Base-by-base conservation (phyloP, 1,284 basidiomycete species). In the Apiotrichum veenhuisii region DNA sequence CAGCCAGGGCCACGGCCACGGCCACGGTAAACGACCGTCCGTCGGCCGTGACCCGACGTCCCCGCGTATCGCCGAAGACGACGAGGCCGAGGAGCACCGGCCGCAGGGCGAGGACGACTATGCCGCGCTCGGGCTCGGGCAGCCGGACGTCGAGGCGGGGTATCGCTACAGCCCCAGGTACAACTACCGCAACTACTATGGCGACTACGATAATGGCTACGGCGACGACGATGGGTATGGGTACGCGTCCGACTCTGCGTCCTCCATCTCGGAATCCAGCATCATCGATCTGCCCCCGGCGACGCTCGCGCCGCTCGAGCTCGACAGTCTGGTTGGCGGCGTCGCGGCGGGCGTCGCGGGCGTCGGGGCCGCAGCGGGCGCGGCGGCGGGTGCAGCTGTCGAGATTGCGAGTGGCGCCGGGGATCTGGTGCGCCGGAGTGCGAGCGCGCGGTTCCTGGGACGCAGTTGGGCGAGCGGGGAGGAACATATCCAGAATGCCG, bases 211-310 rank as follows among this genome's bases (percentile, higher is more conserved):
- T 20, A 18, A 33, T 27, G 46, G 23, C 26, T 22, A 38, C 40
- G 36, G 26, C n/a, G 43, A 38, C 5, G 48, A 52, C 46, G 22
- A 34, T 30, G 22, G 42, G 37, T 41, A 37, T 36, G 51, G 53
- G 18, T 23, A 26, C 36, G 40, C 49, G 42, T 36, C 44, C 18
- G 15, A 25, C 33, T 40, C 45, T 25, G 30, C 27, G 40, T 33
- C 23, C 15, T 37, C 38, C 33, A 37, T 54, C 25, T 49, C 44
- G 3, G 60, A 62, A n/a, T 44, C 37, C 25, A 54, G 52, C 45
- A 62, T 62, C 37, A 62, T 62, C 37, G 60, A 62, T 42, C 50
- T 62, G 26, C 60, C 60, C 10, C 57, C 45, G 15, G 50, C 58
- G 20, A 54, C 50, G 18, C 50, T 50, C 23, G 38, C 54, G 14